Evolutionary conservation across 2,329 filamentous ascomycete species (phyloP), one percentile per base, ranked within the genome.

Genomic region (Calonectria naviculata): DNA sequence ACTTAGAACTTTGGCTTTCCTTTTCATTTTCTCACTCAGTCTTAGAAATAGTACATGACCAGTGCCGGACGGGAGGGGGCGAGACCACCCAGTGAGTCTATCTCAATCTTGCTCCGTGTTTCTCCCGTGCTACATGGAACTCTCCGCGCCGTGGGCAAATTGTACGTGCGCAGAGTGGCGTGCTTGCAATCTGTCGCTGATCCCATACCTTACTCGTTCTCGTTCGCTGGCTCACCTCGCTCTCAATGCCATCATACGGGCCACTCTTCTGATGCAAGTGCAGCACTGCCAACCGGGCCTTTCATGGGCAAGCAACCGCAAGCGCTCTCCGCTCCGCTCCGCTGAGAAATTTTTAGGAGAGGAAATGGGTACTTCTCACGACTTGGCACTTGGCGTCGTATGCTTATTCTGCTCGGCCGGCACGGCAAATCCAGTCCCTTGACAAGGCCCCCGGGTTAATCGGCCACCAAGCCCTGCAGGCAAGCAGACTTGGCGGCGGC

Each of bases 361-460:
- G 52, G 31, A 58, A 58, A 58, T 38, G 52, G 52, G 24, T 31
- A 21, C 52, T 17, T 5, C 31, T n/a, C 34, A 58, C 31, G 52
- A 58, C 52, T 58, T 58, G 52, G 52, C 52, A 58, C 52, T 58
- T 58, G 52, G 52, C 58, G 24, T 28, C 28, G 26, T 44, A 47
- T 26, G 34, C 44, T 62, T 41, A 31, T n/a, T 42, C 38, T 46
- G 19, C 34, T 54, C 42, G 41, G 47, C 61, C 28, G 52, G 62
- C 42, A 52, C 34, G 46, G 31, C 24, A 41, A 24, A 52, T 21
- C 21, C n/a, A 49, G 38, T 47, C 54, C 44, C 21, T 31, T 21
- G 49, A 65, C 67, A 56, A 56, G 60, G 67, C 29, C 60, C 60
- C 67, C 29, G 60, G 66, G 67, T 58, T 58, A 56, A 38, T 49